Conservation (phyloP, 2,329 filamentous ascomycete species). For the Penicillium expansum region DNA sequence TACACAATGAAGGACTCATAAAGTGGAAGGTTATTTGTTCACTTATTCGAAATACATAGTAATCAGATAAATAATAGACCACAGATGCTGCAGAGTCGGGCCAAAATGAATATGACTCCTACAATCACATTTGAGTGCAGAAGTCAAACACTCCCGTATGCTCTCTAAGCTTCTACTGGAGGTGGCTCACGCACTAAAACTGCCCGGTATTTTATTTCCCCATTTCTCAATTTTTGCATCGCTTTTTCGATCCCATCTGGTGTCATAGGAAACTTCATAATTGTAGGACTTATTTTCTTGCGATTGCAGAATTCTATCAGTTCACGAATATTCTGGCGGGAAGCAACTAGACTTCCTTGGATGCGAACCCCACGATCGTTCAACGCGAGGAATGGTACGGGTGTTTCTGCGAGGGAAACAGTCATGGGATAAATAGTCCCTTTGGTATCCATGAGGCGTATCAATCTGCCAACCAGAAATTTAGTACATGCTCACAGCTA, state of each 20-base stretch:
- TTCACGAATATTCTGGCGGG: background rate
- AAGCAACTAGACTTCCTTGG: background rate
- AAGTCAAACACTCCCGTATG: background rate
- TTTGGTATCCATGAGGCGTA: background rate
- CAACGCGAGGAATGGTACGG: background rate
- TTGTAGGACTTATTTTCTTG: background rate
- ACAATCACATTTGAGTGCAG: background rate
- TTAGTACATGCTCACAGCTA: background rate
- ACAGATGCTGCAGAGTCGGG: background rate
- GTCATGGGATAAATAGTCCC: background rate
- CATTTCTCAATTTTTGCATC: background rate
- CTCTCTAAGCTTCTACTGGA: background rate
- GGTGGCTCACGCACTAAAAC: background rate
- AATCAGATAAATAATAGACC: background rate
- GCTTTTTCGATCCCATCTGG: background rate
- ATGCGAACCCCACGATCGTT: background rate
- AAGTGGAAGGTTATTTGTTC: too few relatives aligned
- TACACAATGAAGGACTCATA: too few relatives aligned
- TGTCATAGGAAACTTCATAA: background rate
- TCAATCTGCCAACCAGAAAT: background rate
- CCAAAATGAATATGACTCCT: background rate
- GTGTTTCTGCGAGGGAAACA: background rate
- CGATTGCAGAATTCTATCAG: background rate
- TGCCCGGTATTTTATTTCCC: background rate
- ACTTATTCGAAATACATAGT: background rate